Conservation (phyloP, 2,329 filamentous ascomycete species). For the Ophioceras dolichostomum region DNA sequence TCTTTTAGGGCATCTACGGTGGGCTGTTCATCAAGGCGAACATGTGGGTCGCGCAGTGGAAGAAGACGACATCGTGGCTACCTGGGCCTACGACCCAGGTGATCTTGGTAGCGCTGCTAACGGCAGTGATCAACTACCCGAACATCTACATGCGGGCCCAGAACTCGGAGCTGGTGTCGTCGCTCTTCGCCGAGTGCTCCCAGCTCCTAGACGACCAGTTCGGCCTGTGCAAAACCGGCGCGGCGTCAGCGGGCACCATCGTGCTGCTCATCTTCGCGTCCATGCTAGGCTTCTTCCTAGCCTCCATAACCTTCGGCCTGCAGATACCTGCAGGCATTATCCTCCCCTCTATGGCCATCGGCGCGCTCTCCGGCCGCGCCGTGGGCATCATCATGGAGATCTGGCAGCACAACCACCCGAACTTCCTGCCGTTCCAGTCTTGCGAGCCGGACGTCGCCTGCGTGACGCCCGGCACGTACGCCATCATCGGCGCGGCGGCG, state of each 20-base stretch:
- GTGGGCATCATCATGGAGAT: conserved; percentile 84
- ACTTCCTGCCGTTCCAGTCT: conserved; percentile 62
- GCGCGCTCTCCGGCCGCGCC: conserved; percentile 78
- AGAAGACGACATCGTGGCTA: conserved; percentile 52
- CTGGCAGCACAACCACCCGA: conserved; percentile 67
- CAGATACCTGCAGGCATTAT: conserved; percentile 94
- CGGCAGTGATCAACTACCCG: conserved; percentile 85
- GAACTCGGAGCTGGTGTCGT: conserved; percentile 80
- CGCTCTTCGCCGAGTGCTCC: conserved; percentile 83
- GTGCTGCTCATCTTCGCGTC: conserved; percentile 73
- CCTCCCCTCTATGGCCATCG: conserved; percentile 90
- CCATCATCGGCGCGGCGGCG: conserved; percentile 88
- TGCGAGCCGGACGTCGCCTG: conserved; percentile 82
- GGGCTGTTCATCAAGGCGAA: conserved; percentile 92
- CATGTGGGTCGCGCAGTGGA: conserved; percentile 74
- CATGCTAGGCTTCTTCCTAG: conserved; percentile 71
- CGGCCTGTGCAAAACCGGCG: conserved; percentile 78
- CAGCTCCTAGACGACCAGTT: conserved; percentile 74
- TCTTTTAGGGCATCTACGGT: conserved; percentile 65
- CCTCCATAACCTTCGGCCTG: conserved; percentile 82
- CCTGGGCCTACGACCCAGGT: conserved; percentile 72
- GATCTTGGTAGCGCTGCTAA: conserved; percentile 63
- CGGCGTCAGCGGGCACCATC: conserved; percentile 71
- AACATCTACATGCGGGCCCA: conserved; percentile 95
- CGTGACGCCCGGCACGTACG: conserved; percentile 89